Evolutionary conservation across 2,329 filamentous ascomycete genomes (phyloP).

Genomic region (Talaromyces islandicus): DNA sequence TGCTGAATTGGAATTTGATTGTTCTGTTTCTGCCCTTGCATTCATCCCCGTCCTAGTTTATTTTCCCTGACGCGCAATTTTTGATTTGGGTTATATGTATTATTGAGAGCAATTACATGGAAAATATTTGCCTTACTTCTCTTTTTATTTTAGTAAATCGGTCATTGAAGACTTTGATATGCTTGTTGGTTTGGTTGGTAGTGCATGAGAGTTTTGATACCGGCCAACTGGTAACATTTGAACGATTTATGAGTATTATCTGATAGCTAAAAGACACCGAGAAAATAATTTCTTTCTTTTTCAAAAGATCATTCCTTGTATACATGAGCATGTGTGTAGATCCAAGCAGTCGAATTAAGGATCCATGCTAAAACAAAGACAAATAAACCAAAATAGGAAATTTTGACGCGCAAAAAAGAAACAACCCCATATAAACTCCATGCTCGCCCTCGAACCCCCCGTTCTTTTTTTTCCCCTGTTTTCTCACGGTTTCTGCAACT

Average conservation of each 20-base stretch:
- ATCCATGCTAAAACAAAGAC: not conserved
- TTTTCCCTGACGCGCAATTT: not conserved
- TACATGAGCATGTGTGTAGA: not conserved
- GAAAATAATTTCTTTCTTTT: no score
- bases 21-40: not conserved
- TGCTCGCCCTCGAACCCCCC: not conserved
- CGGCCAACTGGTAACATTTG: not conserved
- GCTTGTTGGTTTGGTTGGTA: not conserved
- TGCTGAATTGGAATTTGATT: not conserved
- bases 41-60: not conserved
- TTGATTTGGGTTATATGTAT: slow-evolving; percentile 8
- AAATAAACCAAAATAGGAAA: not conserved
- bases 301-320: not conserved
- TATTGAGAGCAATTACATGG: slow-evolving; percentile 3
- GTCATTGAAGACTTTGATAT: no score
- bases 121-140: not conserved
- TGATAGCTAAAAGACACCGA: not conserved
- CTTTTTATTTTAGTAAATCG: no score
- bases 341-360: not conserved
- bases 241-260: not conserved
- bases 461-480: not conserved
- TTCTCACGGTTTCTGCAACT: slow-evolving; percentile 20
- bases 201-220: not conserved
- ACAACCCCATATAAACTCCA: not conserved
- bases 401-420: not conserved